These are phyloP conservation scores for Cryptosporidium canis DNA, from an alignment of 169 alveolate genomes.

Conservation along the genomic window DNA sequence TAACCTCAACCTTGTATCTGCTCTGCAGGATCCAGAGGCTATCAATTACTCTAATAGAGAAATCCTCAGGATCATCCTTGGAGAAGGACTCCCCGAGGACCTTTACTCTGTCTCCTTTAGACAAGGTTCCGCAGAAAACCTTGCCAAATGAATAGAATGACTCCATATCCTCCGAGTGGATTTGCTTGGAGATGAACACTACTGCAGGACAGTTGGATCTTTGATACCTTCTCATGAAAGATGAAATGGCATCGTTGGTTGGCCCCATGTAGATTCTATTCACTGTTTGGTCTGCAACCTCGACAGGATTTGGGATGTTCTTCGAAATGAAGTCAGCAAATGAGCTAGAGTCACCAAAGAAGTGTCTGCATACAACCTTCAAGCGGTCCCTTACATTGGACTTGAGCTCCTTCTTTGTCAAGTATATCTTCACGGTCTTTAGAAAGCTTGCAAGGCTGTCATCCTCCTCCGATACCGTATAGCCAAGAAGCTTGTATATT, in stretches of 20 bases:
- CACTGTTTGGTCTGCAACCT: conserved; percentile 78
- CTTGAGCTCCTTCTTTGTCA: conserved; percentile 93
- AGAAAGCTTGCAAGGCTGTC: conserved; percentile 90
- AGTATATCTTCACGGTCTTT: conserved; percentile 83
- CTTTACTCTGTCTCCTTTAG: conserved; percentile 92
- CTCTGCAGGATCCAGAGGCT: conserved; percentile 93
- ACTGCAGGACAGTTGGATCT: conserved; percentile 88
- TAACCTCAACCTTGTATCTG: conserved; percentile 90
- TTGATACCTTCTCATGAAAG: conserved; percentile 61
- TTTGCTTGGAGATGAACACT: conserved; percentile 90
- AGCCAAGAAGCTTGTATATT: conserved; percentile 94
- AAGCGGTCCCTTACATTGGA: conserved; percentile 85
- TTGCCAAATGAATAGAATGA: conserved; percentile 95
- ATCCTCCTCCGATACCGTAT: conserved; percentile 94
- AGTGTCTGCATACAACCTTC: conserved; percentile 74
- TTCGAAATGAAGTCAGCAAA: conserved; percentile 90
- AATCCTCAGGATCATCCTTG: conserved; percentile 97
- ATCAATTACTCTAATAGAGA: conserved; percentile 86
- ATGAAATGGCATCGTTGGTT: conserved; percentile 9
- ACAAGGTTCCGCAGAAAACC: conserved; percentile 95
- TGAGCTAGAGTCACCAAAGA: conserved; percentile 83
- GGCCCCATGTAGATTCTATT: conserved; percentile 79
- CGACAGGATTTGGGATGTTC: conserved; percentile 83
- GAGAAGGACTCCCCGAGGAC: conserved; percentile 93
- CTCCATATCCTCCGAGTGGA: conserved; percentile 91